phyloP scores from a whole-genome alignment of 2,329 filamentous ascomycete species.

The Sarocladiaceae sp. region DNA sequence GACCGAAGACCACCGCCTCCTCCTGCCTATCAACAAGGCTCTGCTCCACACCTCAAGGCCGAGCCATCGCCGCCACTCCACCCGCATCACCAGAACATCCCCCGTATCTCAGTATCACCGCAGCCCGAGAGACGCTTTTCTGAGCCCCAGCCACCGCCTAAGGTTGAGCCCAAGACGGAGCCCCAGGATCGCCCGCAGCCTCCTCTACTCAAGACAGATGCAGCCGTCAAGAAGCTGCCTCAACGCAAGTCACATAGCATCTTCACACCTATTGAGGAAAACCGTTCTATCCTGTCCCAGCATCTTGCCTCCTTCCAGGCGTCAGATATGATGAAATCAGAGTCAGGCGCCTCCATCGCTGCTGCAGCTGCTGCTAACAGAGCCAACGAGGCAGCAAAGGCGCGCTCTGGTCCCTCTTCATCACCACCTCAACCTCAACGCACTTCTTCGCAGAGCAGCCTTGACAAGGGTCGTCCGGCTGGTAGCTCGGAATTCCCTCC shows the following conservation, averaged over 20 bases:
- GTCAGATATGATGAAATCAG: conserved; percentile 38
- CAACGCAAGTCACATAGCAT: conserved; percentile 85
- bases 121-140: conserved; percentile 34
- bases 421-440: conserved; percentile 27
- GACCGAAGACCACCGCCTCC: conserved; percentile 71
- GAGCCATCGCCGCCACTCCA: conserved; percentile 53
- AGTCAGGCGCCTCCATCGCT: conserved; percentile 19
- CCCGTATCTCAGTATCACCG: conserved; percentile 49
- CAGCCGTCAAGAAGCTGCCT: conserved; percentile 55
- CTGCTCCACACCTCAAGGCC: conserved; percentile 41
- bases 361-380: conserved; percentile 17
- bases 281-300: conserved; percentile 78
- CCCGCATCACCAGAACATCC: conserved; percentile 41
- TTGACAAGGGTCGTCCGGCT: conserved; percentile 39
- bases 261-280: conserved; percentile 95
- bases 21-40: conserved; percentile 55
- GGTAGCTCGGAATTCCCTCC: conserved; percentile 54
- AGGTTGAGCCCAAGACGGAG: conserved; percentile 45
- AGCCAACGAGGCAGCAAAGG: conserved; percentile 22
- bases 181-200: conserved; percentile 39
- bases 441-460: conserved; percentile 39
- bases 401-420: neutral
- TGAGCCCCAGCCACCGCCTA: conserved; percentile 46
- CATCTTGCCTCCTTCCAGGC: conserved; percentile 66
- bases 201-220: conserved; percentile 43